Conservation (phyloP, 768 basidiomycete genomes). For the Lactarius tabidus region DNA sequence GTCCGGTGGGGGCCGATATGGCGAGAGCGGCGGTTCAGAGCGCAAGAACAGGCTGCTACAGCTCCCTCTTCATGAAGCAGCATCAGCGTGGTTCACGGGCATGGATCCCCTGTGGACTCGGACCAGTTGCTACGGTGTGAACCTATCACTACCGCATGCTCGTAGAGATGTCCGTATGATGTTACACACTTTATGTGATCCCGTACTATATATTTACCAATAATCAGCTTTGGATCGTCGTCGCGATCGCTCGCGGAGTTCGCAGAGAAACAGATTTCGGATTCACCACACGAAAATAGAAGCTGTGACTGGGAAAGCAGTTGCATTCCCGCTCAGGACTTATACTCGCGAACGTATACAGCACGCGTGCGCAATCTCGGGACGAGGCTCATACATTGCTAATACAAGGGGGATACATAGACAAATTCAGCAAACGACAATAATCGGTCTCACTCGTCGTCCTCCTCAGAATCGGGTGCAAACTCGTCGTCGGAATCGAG, state of each 20-base stretch:
- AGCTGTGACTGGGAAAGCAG: too few species aligned
- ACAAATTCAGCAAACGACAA: neutral
- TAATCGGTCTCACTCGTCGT: constrained; percentile 9
- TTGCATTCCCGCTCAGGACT: too few species aligned
- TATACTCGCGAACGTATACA: neutral
- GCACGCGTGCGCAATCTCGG: neutral
- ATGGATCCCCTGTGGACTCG: neutral
- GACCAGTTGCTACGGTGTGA: too few species aligned
- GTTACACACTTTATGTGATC: neutral
- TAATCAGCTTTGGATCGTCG: neutral
- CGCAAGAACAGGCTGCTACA: neutral
- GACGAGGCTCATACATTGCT: neutral
- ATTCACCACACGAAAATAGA: neutral
- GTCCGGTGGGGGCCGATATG: constrained; percentile 53
- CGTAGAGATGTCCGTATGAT: neutral
- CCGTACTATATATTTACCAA: neutral
- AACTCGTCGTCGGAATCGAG: constrained; percentile 20
- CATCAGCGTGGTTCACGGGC: neutral
- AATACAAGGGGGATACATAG: neutral
- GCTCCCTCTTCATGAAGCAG: neutral
- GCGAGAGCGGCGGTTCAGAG: constrained; percentile 35
- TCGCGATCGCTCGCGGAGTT: neutral
- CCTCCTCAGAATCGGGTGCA: constrained; percentile 9
- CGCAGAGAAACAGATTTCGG: neutral
- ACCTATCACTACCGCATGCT: neutral